Evolutionary conservation across 768 basidiomycete genomes (phyloP), one percentile per base, ranked within the genome.

Genomic region (Sarcomyxa edulis): DNA sequence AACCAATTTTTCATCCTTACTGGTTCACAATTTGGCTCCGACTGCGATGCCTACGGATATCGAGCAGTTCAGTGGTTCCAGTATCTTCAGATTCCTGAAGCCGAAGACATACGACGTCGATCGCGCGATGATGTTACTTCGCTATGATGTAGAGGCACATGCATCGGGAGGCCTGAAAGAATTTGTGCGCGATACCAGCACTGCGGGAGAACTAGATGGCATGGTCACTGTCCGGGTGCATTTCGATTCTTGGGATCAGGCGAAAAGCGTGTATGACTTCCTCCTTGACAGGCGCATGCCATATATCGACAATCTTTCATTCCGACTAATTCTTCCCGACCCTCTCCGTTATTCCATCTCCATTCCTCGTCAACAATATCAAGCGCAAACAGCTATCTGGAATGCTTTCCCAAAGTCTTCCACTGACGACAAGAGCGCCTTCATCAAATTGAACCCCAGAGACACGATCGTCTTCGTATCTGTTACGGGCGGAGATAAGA

Each of bases 401-500:
- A 61, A 72, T 25, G 53, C 61, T 6, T 54, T 82, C 24, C 45
- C 58, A 0, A 53, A 55, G 10, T 45, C 53, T 18, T 57, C 55
- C 16, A 63, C 61, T 45, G 54, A 68, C 25, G n/a, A n/a, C n/a
- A 59, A 56, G 48, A 59, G 59, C 37, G 43, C 59, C 11, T 60
- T 63, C 0, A 62, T 60, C 25, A 50, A 58, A 16, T 46, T 72
- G 14, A 35, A 39, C 28, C 18, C 8, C n/a, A 5, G 32, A 39
- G 15, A 21, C 22, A 39, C 19, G 25, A 32, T n/a, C n/a, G 61
- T 70, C 30, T 54, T 59, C 11, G 63, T 81, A 27, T 64, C 56
- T 4, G 61, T 80, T n/a, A 47, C 59, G 1, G 78, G 79, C 0
- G 61, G 71, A 10, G 70, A 72, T 35, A 73, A 73, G 54, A 69